Conservation (phyloP, 345 rosid species). For the Linum lewisii region DNA sequence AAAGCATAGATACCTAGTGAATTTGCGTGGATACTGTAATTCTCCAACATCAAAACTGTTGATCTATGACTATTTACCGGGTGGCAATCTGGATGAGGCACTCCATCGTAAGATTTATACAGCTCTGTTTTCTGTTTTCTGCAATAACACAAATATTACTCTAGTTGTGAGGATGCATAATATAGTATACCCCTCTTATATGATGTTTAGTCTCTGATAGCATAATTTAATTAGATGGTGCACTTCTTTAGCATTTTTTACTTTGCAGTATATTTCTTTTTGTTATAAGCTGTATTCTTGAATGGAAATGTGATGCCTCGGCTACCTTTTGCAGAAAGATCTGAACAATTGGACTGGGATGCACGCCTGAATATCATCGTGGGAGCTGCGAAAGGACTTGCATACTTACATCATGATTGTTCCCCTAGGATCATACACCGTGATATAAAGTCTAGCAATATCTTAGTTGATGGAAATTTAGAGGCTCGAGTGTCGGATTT, state of each 20-base stretch:
- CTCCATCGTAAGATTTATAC: conserved; percentile 62
- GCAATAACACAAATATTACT: no score
- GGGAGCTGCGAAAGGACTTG: conserved; percentile 98
- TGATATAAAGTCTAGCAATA: conserved; percentile 96
- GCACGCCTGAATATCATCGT: conserved; percentile 76
- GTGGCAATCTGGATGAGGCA: conserved; percentile 95
- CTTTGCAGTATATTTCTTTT: background rate
- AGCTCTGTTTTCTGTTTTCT: no score
- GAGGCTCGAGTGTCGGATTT: conserved; percentile 99
- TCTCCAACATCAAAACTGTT: conserved; percentile 84
- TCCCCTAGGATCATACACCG: conserved; percentile 98
- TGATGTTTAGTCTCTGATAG: no score
- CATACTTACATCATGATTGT: conserved; percentile 97
- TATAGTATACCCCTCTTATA: no score
- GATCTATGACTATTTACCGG: conserved; percentile 83
- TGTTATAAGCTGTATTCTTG: background rate
- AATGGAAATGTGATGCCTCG: conserved; percentile 4
- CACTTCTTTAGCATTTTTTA: no score
- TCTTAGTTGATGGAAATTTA: conserved; percentile 87
- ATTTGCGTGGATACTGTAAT: conserved; percentile 93
- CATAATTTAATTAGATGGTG: no score
- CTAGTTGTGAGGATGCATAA: no score
- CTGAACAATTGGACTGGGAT: conserved; percentile 93
- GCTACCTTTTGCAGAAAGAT: conserved; percentile 48
- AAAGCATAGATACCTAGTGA: conserved; percentile 88